These are phyloP conservation scores for Bipolaris bicolor DNA, from an alignment of 2,329 filamentous ascomycete genomes.

Conservation along the genomic window DNA sequence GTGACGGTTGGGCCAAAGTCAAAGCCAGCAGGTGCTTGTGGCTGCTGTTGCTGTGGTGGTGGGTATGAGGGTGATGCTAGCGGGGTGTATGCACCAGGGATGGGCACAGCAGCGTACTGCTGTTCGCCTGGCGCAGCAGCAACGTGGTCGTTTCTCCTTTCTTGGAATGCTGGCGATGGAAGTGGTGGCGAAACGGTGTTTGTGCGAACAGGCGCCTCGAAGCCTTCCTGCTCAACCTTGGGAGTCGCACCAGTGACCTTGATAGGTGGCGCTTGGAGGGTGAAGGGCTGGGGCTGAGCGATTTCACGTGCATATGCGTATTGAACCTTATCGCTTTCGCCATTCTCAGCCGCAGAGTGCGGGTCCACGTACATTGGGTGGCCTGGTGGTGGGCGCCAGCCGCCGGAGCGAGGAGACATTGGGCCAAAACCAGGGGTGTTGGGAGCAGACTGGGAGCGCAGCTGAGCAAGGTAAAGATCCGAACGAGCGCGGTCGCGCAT, in stretches of 20 bases:
- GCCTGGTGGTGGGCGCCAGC: constrained; percentile 55
- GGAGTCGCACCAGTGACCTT: constrained; percentile 81
- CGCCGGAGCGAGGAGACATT: constrained; percentile 66
- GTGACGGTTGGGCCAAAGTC: constrained; percentile 47
- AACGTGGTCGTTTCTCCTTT: constrained; percentile 67
- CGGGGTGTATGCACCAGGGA: constrained; percentile 78
- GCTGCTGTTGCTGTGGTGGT: constrained; percentile 30
- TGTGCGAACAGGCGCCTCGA: constrained; percentile 54
- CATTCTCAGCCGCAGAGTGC: constrained; percentile 59
- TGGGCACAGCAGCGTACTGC: constrained; percentile 83
- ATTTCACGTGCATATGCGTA: constrained; percentile 51
- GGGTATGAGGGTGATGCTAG: constrained; percentile 53
- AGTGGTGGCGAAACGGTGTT: constrained; percentile 48
- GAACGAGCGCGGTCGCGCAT: constrained; percentile 90
- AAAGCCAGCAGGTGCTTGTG: constrained; percentile 34
- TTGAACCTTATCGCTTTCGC: constrained; percentile 51
- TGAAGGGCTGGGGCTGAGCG: constrained; percentile 69
- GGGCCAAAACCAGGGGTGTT: constrained; percentile 87
- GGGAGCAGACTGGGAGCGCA: constrained; percentile 79
- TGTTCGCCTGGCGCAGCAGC: constrained; percentile 78
- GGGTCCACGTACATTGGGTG: constrained; percentile 53
- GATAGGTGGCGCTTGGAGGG: constrained; percentile 81
- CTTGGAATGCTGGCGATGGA: constrained; percentile 46
- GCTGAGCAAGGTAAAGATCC: constrained; percentile 83
- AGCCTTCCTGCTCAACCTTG: constrained; percentile 67